phyloP scores from a whole-genome alignment of 441 rosid species.

The Syzygium syzygioides region DNA sequence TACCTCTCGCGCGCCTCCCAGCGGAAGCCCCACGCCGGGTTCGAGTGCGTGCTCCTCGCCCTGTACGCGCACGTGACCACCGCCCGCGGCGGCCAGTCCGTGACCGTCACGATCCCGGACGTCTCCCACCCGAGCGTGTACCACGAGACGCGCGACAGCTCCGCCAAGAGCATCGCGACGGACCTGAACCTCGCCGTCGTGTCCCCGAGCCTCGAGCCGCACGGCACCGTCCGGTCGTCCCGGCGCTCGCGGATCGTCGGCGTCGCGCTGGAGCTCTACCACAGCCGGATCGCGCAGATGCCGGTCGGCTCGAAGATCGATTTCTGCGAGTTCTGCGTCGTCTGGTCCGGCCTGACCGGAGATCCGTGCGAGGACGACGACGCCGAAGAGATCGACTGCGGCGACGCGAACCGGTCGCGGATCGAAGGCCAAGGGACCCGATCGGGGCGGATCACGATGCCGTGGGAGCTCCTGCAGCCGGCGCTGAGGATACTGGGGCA shows the following conservation, averaged over 20 bases:
- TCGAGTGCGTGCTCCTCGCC: conserved; percentile 77
- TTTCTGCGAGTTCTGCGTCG: conserved; percentile 56
- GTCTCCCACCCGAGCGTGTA: conserved; percentile 63
- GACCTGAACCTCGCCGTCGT: conserved; percentile 57
- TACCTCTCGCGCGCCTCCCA: conserved; percentile 71
- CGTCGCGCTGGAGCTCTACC: conserved; percentile 67
- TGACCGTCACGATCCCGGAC: conserved; percentile 63
- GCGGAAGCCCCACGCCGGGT: conserved; percentile 71
- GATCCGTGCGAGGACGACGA: conserved; percentile 21
- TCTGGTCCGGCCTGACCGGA: conserved; percentile 55
- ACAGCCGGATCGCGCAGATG: conserved; percentile 41
- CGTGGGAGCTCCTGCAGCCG: conserved; percentile 86
- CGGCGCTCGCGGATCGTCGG: conserved; percentile 65
- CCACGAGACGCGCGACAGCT: conserved; percentile 45
- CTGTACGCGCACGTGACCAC: conserved; percentile 72
- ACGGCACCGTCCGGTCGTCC: conserved; percentile 68
- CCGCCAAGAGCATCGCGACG: conserved; percentile 32
- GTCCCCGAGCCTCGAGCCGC: conserved; percentile 72
- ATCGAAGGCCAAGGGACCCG: conserved; percentile 7
- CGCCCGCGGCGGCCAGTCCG: conserved; percentile 52
- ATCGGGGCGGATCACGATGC: conserved; percentile 43
- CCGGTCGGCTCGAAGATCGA: conserved; percentile 57
- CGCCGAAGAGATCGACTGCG: neutral
- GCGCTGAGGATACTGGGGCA: conserved; percentile 66
- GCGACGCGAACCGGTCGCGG: neutral